Conservation (phyloP, 805 yeast genomes). For the Saturnispora kantuleensis region DNA sequence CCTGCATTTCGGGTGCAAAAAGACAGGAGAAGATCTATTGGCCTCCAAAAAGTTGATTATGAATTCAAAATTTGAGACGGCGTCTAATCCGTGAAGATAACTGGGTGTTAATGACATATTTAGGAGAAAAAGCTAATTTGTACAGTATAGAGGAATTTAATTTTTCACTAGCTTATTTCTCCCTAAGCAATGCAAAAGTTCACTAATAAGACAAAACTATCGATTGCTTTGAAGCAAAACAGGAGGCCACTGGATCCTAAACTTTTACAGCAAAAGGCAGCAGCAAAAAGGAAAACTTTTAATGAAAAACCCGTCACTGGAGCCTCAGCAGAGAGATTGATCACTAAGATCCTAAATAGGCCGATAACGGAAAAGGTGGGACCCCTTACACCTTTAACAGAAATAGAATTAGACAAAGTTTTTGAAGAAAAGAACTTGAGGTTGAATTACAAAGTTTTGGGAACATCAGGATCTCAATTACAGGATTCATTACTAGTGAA, state of each 20-base stretch:
- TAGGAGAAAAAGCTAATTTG: neutral
- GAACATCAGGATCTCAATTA: constrained; percentile 47
- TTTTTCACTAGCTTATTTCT: neutral
- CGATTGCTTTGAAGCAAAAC: constrained; percentile 3
- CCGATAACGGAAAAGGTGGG: constrained; percentile 17
- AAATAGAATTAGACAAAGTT: constrained; percentile 20
- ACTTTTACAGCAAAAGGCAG: neutral
- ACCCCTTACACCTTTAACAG: constrained; percentile 19
- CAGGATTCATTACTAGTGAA: constrained; percentile 49
- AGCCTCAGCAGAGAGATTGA: constrained; percentile 21
- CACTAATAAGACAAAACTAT: constrained; percentile 3
- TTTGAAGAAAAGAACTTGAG: constrained; percentile 28
- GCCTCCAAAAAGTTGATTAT: neutral
- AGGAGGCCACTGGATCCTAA: constrained; percentile 10
- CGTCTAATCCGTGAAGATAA: neutral
- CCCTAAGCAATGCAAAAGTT: neutral
- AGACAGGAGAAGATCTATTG: constrained; percentile 1
- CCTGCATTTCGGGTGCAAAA: constrained; percentile 2
- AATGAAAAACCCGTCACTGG: constrained; percentile 19
- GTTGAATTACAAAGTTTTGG: constrained; percentile 44
- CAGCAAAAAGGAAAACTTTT: constrained; percentile 13
- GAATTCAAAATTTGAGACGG: neutral
- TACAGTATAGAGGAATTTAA: neutral
- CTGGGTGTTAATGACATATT: neutral
- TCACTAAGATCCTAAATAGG: constrained; percentile 16